Percentiles rank a stretch among this genome's conserved stretches.
These are phyloP conservation scores for Leucosporidium yakuticum DNA, from an alignment of 768 basidiomycete genomes.

Conservation along the genomic window DNA sequence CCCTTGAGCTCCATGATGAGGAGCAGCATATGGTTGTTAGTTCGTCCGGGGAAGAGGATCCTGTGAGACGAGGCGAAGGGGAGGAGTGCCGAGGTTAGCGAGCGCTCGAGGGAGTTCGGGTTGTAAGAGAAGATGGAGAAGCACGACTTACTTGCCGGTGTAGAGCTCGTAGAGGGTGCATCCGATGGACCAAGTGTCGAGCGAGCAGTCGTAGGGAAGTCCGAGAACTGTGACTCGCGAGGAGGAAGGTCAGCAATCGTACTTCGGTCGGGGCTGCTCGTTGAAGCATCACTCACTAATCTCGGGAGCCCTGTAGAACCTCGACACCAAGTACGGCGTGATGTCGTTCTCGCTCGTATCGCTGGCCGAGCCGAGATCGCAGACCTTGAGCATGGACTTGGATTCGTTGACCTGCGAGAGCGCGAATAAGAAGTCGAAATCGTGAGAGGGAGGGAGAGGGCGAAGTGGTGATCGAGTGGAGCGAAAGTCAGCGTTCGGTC, in stretches of 20 bases:
- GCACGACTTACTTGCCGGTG: slow-evolving; percentile 29
- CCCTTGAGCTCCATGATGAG: slow-evolving; percentile 98
- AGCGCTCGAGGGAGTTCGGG: slow-evolving; percentile 10
- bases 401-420: slow-evolving; percentile 75
- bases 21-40: slow-evolving; percentile 95
- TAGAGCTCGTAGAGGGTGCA: slow-evolving; percentile 87
- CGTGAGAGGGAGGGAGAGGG: not conserved
- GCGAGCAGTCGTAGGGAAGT: slow-evolving; percentile 82
- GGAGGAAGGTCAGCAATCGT: not conserved
- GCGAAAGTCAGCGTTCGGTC: not conserved
- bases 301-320: slow-evolving; percentile 97
- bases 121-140: slow-evolving; percentile 19
- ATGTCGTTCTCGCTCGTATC: slow-evolving; percentile 94
- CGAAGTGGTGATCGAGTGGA: no score
- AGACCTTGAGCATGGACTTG: slow-evolving; percentile 87
- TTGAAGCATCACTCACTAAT: slow-evolving; percentile 68
- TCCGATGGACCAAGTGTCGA: slow-evolving; percentile 95
- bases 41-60: slow-evolving; percentile 92
- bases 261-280: no score
- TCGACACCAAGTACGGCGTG: slow-evolving; percentile 92
- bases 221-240: slow-evolving; percentile 64
- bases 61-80: slow-evolving; percentile 98
- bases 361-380: slow-evolving; percentile 93
- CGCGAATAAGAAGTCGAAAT: not conserved
- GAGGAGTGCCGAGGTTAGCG: not conserved